A percentile compares a stretch with the other conserved stretches of the same genome.
Conservation (phyloP, 768 basidiomycete genomes). For the Floccularia luteovirens region DNA sequence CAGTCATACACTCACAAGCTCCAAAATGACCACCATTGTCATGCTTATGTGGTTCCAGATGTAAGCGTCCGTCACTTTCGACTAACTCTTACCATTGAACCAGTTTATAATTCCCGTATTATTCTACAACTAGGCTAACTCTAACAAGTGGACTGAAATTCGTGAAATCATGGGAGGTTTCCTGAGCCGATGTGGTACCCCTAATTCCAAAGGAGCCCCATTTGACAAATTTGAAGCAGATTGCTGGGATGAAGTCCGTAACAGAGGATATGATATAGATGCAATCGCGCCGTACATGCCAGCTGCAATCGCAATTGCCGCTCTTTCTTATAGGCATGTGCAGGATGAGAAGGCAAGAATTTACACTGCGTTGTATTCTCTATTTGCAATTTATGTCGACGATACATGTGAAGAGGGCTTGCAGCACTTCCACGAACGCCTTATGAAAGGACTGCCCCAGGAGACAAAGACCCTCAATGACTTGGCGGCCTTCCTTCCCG, state of each 20-base stretch:
- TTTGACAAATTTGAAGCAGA: background rate
- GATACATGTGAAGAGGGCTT: conserved; percentile 17
- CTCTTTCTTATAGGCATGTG: conserved; percentile 15
- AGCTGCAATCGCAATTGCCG: conserved; percentile 11
- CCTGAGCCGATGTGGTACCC: background rate
- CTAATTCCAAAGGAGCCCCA: background rate
- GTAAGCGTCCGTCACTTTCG: too few species aligned
- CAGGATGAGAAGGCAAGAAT: conserved; percentile 13
- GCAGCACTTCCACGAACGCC: conserved; percentile 18
- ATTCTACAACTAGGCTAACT: too few species aligned
- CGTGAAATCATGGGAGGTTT: background rate
- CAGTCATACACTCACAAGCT: too few species aligned
- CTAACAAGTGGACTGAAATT: too few species aligned
- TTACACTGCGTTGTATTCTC: conserved; percentile 24
- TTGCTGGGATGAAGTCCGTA: background rate
- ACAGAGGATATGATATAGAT: background rate
- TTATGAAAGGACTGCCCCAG: conserved; percentile 16
- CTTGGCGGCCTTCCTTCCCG: conserved; percentile 17
- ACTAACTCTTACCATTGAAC: too few species aligned
- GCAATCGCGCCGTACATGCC: background rate
- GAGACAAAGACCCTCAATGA: conserved; percentile 15
- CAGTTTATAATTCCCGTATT: too few species aligned
- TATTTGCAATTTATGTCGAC: conserved; percentile 22
- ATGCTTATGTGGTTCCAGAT: too few species aligned
- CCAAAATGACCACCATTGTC: too few species aligned